Base-by-base conservation (phyloP, 2,329 filamentous ascomycete genomes). In the Aspergillus spinulosporus region DNA sequence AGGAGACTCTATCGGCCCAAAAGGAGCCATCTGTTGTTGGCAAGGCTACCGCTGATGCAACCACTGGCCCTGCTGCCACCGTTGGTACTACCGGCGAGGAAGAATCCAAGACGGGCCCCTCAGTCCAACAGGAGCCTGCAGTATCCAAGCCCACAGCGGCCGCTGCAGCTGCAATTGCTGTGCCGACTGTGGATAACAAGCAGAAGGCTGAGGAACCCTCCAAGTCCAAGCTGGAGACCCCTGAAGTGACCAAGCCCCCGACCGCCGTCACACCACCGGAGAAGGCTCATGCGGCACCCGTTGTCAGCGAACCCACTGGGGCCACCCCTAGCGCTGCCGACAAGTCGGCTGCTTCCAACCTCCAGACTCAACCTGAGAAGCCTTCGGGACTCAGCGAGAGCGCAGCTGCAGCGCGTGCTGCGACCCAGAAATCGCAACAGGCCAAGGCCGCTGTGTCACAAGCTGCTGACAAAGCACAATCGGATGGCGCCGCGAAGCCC, bases 141-240 rank as follows among this genome's bases (percentile, higher is more conserved):
- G 51, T 31, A 37, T 59, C 45, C 48, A 60, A 62, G 54, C 52
- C 52, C 9, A 44, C 49, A 37, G 39, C 55, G 9, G 44, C 52
- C 11, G 59, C 58, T 52, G 62, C 61, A n/a, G 52, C 46, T 28
- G 29, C 39, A 15, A 32, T 60, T 5, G 66, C 62, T 2, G 53
- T 59, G 28, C 61, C 66, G 6, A 59, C 64, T 14, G 50, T 62
- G 44, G 62, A 59, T 47, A 56, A 56, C 54, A 65, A 62, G 59
- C 42, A 54, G 15, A 62, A 67, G 42, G 62, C 64, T 54, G 42
- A 56, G 11, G 59, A 59, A 8, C 32, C 58, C 5, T 42, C 32
- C 12, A 59, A 49, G 54, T 36, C 34, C 14, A 52, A 66, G 52
- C 15, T 56, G 32, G 50, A 62, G 37, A 50, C 55, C 11, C 28